Evolutionary conservation across 2,329 filamentous ascomycete species (phyloP), one percentile per base, ranked within the genome.

Genomic region (Penicillium thymicola): DNA sequence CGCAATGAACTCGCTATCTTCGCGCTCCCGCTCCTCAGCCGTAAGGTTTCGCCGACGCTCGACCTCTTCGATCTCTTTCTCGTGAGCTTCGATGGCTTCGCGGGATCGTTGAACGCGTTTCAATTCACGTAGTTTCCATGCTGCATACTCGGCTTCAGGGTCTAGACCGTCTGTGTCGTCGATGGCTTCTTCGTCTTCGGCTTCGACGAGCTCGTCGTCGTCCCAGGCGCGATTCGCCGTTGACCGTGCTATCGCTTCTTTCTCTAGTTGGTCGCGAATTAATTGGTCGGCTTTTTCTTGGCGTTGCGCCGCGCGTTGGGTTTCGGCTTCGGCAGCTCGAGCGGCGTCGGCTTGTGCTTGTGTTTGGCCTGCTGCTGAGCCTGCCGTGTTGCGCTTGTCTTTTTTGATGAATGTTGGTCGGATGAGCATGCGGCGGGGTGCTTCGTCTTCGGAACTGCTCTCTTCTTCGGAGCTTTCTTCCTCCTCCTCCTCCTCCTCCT

Each of bases 41-140:
- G 89, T 95, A 54, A 99, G 82, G 72, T 93, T 93, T 52, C 90
- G 85, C 38, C 94, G 82, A 11, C 94, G 86, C 77, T 97, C 94
- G 36, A 96, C 82, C 75, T 97, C 93, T 51, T 91, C 94, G 43
- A 88, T 83, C 75, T 97, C 92, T 61, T 84, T 85, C 78, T 99
- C 94, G 34, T 86, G 85, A 62, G 83, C 84, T 71, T 96, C 91
- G 66, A 99, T 92, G 2, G 86, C 86, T 65, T 92, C 87, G 27
- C 94, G 86, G 66, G 94, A 89, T 49, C 94, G 86, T 76, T 93
- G 92, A 63, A 97, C 85, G 9, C 94, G 88, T 73, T 88, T 88
- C 41, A 99, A 81, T 76, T 99, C 94, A 47, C 94, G 87, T 48
- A 99, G 81, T 71, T 93, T 94, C 93, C 94, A 99, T 0, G 92